Evolutionary conservation across 1,139 yeast genomes (phyloP).

Genomic region (Suhomyces ambrosiae): DNA sequence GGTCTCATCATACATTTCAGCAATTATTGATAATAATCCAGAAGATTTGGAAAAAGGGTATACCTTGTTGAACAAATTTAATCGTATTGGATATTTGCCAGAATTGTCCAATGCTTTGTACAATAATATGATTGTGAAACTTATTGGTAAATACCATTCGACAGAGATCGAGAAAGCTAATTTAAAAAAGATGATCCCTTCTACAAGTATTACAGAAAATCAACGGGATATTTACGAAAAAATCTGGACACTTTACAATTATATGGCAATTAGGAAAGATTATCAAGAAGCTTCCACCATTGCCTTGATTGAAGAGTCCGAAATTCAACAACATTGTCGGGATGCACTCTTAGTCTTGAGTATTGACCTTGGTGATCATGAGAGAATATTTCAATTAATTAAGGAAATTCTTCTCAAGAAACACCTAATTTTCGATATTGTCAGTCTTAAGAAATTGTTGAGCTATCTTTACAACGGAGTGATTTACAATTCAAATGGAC

Average conservation of each 20-base stretch:
- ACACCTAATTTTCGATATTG: constrained; percentile 35
- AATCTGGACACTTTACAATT: constrained; percentile 40
- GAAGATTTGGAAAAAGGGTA: constrained; percentile 27
- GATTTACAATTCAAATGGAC: constrained; percentile 22
- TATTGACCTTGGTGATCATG: constrained; percentile 40
- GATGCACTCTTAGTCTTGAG: constrained; percentile 35
- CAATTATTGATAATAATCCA: constrained; percentile 23
- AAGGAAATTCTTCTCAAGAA: constrained; percentile 41
- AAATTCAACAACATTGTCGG: constrained; percentile 23
- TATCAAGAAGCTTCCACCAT: constrained; percentile 23
- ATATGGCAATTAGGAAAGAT: constrained; percentile 42
- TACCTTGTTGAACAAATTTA: constrained; percentile 33
- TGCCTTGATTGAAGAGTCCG: constrained; percentile 6
- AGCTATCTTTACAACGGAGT: constrained; percentile 38
- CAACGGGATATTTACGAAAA: constrained; percentile 16
- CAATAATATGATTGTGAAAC: constrained; percentile 34
- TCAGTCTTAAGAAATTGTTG: constrained; percentile 33
- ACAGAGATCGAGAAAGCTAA: constrained; percentile 15
- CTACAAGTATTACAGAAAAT: not conserved
- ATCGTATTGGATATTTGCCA: constrained; percentile 38
- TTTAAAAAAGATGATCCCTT: constrained; percentile 1
- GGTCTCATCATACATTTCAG: constrained; percentile 34
- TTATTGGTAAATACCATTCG: constrained; percentile 24
- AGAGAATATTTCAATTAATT: constrained; percentile 38
- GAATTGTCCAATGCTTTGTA: constrained; percentile 37